These are phyloP conservation scores for Saccharomyces paradoxus DNA, from an alignment of 805 yeast species.

Conservation along the genomic window DNA sequence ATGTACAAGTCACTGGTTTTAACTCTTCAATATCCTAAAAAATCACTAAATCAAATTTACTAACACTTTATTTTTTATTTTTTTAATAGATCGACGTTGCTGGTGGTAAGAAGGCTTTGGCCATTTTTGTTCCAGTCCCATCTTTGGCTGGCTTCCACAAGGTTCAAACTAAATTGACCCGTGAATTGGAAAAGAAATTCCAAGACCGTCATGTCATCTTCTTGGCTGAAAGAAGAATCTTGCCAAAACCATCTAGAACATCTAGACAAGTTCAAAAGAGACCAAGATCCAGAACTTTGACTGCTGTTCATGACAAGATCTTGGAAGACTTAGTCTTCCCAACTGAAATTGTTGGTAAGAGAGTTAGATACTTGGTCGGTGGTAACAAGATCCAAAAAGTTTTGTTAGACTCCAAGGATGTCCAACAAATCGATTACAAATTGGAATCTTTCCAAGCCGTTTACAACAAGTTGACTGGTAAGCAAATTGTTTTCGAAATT, in stretches of 20 bases:
- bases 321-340: constrained; percentile 99
- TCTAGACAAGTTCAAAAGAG: constrained; percentile 94
- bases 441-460: constrained; percentile 98
- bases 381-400: constrained; percentile 98
- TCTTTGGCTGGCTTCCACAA: constrained; percentile 87
- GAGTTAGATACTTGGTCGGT: constrained; percentile 97
- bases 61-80: constrained; percentile 9
- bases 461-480: constrained; percentile 97
- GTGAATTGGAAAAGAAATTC: constrained; percentile 99
- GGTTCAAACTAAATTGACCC: constrained; percentile 94
- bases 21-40: not conserved
- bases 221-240: constrained; percentile 98
- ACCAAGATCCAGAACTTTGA: constrained; percentile 98
- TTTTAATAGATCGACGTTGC: constrained; percentile 67
- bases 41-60: constrained; percentile 1
- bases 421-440: constrained; percentile 94
- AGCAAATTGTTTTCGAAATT: constrained; percentile 97
- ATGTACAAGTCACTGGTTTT: not conserved
- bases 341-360: constrained; percentile 97
- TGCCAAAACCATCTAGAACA: constrained; percentile 97
- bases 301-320: constrained; percentile 97
- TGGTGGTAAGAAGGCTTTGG: constrained; percentile 98
- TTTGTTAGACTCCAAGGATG: constrained; percentile 95
- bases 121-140: constrained; percentile 97
- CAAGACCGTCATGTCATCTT: constrained; percentile 98